Conservation (phyloP, 2,329 filamentous ascomycete species). For the Aspergillus vadensis region DNA sequence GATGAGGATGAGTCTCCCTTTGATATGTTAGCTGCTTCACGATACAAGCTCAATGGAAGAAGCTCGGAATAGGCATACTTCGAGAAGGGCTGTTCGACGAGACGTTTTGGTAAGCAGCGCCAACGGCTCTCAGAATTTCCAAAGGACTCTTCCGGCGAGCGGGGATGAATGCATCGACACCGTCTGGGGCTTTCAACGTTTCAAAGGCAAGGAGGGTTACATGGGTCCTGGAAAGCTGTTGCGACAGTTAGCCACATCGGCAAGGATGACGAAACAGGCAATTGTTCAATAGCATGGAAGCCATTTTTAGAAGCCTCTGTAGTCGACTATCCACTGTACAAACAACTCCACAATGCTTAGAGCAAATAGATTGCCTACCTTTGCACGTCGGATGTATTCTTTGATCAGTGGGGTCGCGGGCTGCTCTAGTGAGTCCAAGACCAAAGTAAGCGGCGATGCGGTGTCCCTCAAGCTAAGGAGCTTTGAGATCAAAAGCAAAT, state of each 20-base stretch:
- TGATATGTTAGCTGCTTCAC: constrained; percentile 15
- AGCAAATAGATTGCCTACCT: constrained; percentile 52
- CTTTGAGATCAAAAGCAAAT: constrained; percentile 79
- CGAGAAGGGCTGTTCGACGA: constrained; percentile 25
- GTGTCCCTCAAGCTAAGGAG: constrained; percentile 76
- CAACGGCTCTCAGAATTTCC: constrained; percentile 62
- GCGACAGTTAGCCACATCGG: not conserved
- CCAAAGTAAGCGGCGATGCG: constrained; percentile 80
- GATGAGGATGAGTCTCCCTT: constrained; percentile 74
- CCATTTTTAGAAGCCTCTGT: no score
- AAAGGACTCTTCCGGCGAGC: constrained; percentile 62
- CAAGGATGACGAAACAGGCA: not conserved
- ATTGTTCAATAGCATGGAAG: no score
- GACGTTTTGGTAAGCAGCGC: constrained; percentile 38
- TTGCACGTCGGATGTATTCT: constrained; percentile 76
- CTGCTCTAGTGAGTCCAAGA: constrained; percentile 85
- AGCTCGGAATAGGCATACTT: constrained; percentile 27
- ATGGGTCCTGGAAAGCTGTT: constrained; percentile 60
- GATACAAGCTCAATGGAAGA: not conserved
- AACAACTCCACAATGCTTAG: no score
- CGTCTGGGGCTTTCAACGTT: constrained; percentile 65
- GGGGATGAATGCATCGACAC: constrained; percentile 68
- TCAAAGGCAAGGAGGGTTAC: constrained; percentile 78
- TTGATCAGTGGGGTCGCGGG: constrained; percentile 67
- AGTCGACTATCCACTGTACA: no score